These are phyloP conservation scores for Suhomyces anneliseae DNA, from an alignment of 1,139 yeast species.

Conservation along the genomic window DNA sequence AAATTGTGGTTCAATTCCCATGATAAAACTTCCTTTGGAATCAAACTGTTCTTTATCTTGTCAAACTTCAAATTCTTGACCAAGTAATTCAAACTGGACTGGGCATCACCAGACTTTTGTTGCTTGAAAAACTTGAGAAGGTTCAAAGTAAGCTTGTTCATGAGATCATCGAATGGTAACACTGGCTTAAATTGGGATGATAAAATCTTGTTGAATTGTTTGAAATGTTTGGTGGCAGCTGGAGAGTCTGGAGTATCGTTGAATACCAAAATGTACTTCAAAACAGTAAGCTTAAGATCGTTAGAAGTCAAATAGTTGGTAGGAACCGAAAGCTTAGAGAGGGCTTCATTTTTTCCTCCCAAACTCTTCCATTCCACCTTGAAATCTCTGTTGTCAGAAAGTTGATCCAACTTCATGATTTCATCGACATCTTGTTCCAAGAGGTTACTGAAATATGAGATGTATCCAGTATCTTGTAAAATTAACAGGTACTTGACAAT, in stretches of 20 bases:
- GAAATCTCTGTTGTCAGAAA: slow-evolving; percentile 52
- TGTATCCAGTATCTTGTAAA: slow-evolving; percentile 34
- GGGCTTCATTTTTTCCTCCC: neutral
- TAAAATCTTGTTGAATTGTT: slow-evolving; percentile 10
- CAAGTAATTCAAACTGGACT: slow-evolving; percentile 30
- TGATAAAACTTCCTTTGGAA: slow-evolving; percentile 16
- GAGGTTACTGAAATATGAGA: slow-evolving; percentile 25
- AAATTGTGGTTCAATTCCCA: slow-evolving; percentile 27
- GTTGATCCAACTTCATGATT: slow-evolving; percentile 11
- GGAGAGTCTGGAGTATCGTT: slow-evolving; percentile 8
- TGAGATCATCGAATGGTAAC: slow-evolving; percentile 4
- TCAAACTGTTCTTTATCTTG: slow-evolving; percentile 19
- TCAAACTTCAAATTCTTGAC: slow-evolving; percentile 32
- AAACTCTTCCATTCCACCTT: slow-evolving; percentile 44
- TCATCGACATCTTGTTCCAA: slow-evolving; percentile 11
- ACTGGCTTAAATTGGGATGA: slow-evolving; percentile 6
- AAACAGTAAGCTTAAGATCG: slow-evolving; percentile 8
- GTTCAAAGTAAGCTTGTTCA: slow-evolving; percentile 18
- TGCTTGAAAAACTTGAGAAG: slow-evolving; percentile 27
- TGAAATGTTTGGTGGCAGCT: slow-evolving; percentile 5
- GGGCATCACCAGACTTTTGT: slow-evolving; percentile 22
- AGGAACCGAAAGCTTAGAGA: slow-evolving; percentile 1
- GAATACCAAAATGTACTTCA: slow-evolving; percentile 16
- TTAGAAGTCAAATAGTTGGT: neutral
- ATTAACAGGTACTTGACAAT: slow-evolving; percentile 38